phyloP scores from a whole-genome alignment of 1,139 yeast species.

The Arxiozyma heterogenica region DNA sequence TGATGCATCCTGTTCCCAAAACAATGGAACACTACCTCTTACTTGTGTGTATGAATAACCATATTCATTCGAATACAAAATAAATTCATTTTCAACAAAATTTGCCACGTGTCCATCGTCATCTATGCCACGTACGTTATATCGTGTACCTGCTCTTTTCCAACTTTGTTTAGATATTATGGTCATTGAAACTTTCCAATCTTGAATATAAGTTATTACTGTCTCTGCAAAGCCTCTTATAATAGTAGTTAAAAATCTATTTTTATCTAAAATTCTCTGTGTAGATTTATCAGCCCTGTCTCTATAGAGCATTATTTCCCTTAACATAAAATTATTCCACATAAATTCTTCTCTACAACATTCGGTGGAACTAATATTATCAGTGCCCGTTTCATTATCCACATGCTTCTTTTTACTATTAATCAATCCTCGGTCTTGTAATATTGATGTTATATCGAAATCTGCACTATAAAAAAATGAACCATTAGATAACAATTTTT shows the following conservation, averaged over 20 bases:
- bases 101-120: slow-evolving; percentile 94
- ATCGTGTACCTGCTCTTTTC: slow-evolving; percentile 93
- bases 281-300: slow-evolving; percentile 55
- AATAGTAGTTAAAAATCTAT: slow-evolving; percentile 78
- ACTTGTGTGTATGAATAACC: slow-evolving; percentile 75
- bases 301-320: slow-evolving; percentile 68
- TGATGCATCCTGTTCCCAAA: slow-evolving; percentile 96
- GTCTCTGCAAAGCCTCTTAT: slow-evolving; percentile 94
- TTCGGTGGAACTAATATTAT: slow-evolving; percentile 37
- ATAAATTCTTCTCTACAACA: slow-evolving; percentile 73
- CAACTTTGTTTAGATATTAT: slow-evolving; percentile 89
- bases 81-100: slow-evolving; percentile 89
- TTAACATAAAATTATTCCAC: slow-evolving; percentile 95
- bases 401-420: background rate
- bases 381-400: background rate
- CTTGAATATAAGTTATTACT: slow-evolving; percentile 42
- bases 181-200: slow-evolving; percentile 53
- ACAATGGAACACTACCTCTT: slow-evolving; percentile 90
- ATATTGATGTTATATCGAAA: slow-evolving; percentile 76
- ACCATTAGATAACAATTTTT: slow-evolving; percentile 73
- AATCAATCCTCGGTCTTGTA: slow-evolving; percentile 61
- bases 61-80: slow-evolving; percentile 49
- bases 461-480: slow-evolving; percentile 88
- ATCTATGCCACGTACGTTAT: slow-evolving; percentile 88
- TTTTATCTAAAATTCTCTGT: slow-evolving; percentile 54